Conservation (phyloP, 495 filamentous ascomycete species). For the Aspergillus avenaceus region DNA sequence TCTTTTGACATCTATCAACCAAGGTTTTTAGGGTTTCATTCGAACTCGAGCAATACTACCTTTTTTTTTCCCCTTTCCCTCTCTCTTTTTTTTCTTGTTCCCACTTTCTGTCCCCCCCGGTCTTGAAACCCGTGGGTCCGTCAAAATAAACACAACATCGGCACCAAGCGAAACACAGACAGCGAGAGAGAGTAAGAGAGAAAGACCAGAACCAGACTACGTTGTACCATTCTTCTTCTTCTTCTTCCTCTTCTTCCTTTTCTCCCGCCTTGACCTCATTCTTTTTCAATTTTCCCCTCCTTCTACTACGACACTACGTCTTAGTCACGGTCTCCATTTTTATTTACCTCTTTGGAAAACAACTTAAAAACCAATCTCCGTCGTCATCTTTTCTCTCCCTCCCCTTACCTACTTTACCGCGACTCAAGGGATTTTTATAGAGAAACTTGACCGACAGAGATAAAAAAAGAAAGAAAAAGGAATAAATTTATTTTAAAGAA, state of each 20-base stretch:
- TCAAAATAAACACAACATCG: constrained; percentile 37
- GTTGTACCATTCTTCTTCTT: neutral
- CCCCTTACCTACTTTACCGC: neutral
- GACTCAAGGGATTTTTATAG: too few species aligned
- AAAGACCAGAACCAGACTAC: constrained; percentile 7
- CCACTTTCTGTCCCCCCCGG: constrained; percentile 9
- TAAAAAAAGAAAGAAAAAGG: neutral
- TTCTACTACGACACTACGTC: constrained; percentile 18
- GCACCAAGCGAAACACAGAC: constrained; percentile 23
- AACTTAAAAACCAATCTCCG: neutral
- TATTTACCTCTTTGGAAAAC: constrained; percentile 12
- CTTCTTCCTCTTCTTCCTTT: constrained; percentile 6
- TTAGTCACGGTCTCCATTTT: neutral
- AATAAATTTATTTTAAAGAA: neutral
- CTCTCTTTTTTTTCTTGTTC: constrained; percentile 22
- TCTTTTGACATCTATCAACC: neutral
- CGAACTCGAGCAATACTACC: too few species aligned
- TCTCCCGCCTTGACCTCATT: constrained; percentile 30
- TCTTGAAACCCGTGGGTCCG: constrained; percentile 29
- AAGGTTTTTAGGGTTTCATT: neutral
- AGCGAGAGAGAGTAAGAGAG: too few species aligned
- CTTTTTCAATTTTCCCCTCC: neutral
- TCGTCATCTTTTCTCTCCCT: neutral
- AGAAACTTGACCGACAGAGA: too few species aligned
- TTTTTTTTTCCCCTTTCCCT: constrained; percentile 15